Conservation (phyloP, 345 rosid species). For the Erodium maritimum region DNA sequence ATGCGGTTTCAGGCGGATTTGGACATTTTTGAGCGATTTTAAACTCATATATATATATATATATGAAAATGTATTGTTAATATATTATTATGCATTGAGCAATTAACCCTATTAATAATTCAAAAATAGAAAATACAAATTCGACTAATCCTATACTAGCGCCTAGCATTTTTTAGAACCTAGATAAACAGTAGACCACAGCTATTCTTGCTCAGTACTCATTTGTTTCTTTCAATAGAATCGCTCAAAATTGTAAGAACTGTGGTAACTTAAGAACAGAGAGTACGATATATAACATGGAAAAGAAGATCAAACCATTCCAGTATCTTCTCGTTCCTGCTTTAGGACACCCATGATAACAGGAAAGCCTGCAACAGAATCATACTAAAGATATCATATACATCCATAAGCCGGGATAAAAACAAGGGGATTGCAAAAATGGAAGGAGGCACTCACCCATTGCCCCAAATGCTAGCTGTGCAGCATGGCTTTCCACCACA, state of each 20-base stretch:
- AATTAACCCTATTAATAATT: no score
- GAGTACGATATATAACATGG: constrained; percentile 2
- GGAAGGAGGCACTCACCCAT: constrained; percentile 39
- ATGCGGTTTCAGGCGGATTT: no score
- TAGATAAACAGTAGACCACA: background rate
- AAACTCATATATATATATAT: no score
- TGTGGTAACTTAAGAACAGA: background rate
- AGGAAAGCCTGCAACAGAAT: constrained; percentile 69
- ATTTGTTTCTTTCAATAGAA: background rate
- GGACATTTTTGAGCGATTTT: no score
- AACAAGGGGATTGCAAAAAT: background rate
- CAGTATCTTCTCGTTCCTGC: constrained; percentile 85
- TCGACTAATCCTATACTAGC: no score
- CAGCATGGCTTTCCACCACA: constrained; percentile 73
- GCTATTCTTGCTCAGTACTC: background rate
- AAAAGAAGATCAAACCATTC: constrained; percentile 44
- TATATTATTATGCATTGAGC: no score
- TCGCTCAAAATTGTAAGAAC: background rate
- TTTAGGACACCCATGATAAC: constrained; percentile 67
- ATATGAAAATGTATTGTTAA: no score
- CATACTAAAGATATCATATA: constrained; percentile 5
- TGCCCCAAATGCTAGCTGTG: constrained; percentile 85
- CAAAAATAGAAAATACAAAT: no score
- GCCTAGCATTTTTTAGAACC: no score
- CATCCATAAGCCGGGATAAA: background rate